Percentiles rank a stretch among this genome's conserved stretches.
phyloP scores from a whole-genome alignment of 176 grass and related monocot species.

The Cocos nucifera region DNA sequence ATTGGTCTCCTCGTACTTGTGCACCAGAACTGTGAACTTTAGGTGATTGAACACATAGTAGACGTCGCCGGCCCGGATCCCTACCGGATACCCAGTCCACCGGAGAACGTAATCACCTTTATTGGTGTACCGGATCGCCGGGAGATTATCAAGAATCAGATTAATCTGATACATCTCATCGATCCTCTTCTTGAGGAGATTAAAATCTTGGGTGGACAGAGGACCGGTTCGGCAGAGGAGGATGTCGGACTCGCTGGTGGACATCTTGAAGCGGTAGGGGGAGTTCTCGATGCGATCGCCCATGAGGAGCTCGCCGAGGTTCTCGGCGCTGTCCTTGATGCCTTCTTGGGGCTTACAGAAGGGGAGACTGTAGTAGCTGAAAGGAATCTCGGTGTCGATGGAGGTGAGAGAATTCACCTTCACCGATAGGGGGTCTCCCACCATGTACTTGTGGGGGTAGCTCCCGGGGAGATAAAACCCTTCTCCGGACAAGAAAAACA shows the following conservation, averaged over 20 bases:
- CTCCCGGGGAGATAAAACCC: constrained; percentile 42
- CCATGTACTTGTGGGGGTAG: constrained; percentile 27
- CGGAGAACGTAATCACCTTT: constrained; percentile 29
- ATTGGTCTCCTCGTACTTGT: constrained; percentile 40
- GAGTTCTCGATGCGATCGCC: constrained; percentile 47
- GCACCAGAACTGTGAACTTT: constrained; percentile 39
- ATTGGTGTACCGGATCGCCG: constrained; percentile 31
- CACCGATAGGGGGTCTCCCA: constrained; percentile 17
- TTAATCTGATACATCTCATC: constrained; percentile 49
- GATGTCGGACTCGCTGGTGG: constrained; percentile 31
- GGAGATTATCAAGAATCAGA: constrained; percentile 38
- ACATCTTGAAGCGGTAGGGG: constrained; percentile 36
- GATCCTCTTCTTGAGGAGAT: constrained; percentile 32
- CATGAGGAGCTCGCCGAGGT: constrained; percentile 38
- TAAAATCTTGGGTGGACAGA: constrained; percentile 4
- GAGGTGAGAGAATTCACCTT: constrained; percentile 50
- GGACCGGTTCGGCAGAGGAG: constrained; percentile 29
- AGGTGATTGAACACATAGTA: constrained; percentile 43
- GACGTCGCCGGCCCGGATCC: background rate
- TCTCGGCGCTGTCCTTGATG: constrained; percentile 40
- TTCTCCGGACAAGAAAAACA: constrained; percentile 5
- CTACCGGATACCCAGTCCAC: constrained; percentile 37
- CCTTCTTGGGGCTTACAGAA: constrained; percentile 34
- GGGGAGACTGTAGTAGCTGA: constrained; percentile 41
- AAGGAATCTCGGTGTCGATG: constrained; percentile 39